Conservation (phyloP, 495 filamentous ascomycete species). For the Aspergillus taichungensis region DNA sequence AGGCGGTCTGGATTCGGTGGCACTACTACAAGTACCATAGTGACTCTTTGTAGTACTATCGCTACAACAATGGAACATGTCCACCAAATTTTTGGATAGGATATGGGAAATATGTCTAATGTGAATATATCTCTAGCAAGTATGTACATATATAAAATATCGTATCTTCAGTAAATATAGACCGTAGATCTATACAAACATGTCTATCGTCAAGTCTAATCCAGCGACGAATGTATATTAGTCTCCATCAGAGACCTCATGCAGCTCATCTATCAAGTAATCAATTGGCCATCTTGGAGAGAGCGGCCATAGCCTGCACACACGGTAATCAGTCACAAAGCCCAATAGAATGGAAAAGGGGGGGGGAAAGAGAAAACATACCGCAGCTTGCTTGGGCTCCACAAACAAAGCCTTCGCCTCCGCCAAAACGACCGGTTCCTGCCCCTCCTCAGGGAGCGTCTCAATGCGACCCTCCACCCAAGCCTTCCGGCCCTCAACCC, state of each 20-base stretch:
- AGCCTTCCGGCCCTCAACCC: constrained; percentile 89
- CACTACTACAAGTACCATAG: too few relatives aligned
- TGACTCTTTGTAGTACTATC: too few relatives aligned
- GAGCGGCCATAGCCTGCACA: constrained; percentile 20
- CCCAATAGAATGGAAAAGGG: not conserved
- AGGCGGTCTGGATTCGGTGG: constrained; percentile 7
- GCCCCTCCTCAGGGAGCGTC: constrained; percentile 56
- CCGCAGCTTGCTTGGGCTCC: constrained; percentile 75
- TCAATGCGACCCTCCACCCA: constrained; percentile 93
- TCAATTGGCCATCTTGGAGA: constrained; percentile 21
- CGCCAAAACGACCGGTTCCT: constrained; percentile 57
- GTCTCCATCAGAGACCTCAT: too few relatives aligned
- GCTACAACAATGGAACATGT: too few relatives aligned
- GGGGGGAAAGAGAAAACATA: constrained; percentile 42
- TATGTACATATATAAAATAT: too few relatives aligned
- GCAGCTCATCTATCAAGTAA: not conserved
- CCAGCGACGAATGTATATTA: too few relatives aligned
- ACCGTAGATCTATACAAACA: too few relatives aligned
- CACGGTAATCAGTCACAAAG: constrained; percentile 5
- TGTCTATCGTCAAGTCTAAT: too few relatives aligned
- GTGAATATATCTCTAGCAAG: too few relatives aligned
- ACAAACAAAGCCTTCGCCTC: constrained; percentile 83
- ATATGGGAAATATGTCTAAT: too few relatives aligned
- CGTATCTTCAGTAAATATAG: too few relatives aligned
- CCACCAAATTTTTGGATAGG: too few relatives aligned